A percentile compares a stretch with the other conserved stretches of the same genome.
These are phyloP conservation scores for Pythium biforme DNA, from an alignment of 352 stramenopile species.

Conservation along the genomic window DNA sequence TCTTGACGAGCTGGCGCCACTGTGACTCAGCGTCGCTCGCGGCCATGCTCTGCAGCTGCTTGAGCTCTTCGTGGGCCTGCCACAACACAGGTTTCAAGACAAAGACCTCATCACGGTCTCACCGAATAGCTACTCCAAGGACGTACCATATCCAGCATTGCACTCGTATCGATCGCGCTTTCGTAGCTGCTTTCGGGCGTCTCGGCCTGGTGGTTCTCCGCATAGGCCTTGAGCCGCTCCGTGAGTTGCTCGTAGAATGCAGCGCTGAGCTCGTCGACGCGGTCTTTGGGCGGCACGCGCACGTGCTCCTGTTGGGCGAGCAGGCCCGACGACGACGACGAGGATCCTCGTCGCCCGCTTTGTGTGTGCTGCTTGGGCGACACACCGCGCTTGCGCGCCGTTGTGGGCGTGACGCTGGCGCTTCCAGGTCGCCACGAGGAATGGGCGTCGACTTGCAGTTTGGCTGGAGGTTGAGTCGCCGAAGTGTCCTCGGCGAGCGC, in stretches of 20 bases:
- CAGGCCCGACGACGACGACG: slow-evolving; percentile 26
- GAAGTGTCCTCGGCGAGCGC: slow-evolving; percentile 41
- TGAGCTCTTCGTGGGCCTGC: slow-evolving; percentile 47
- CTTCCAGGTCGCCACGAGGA: slow-evolving; percentile 21
- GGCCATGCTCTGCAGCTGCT: slow-evolving; percentile 29
- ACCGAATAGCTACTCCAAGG: not conserved
- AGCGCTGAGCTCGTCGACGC: slow-evolving; percentile 55
- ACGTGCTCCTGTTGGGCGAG: slow-evolving; percentile 70
- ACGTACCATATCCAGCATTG: slow-evolving; percentile 44
- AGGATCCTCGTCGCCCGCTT: not conserved
- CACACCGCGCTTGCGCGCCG: slow-evolving; percentile 28
- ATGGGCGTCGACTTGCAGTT: slow-evolving; percentile 1
- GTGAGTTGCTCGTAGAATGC: slow-evolving; percentile 66
- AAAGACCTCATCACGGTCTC: not conserved
- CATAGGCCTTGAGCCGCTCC: slow-evolving; percentile 40
- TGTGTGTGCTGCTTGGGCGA: slow-evolving; percentile 5
- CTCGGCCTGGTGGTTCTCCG: not conserved
- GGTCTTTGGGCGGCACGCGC: slow-evolving; percentile 49
- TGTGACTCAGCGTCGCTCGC: slow-evolving; percentile 49
- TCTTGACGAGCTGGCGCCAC: slow-evolving; percentile 80
- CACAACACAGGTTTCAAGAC: not conserved
- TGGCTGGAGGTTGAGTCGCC: slow-evolving; percentile 15
- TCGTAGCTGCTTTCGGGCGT: slow-evolving; percentile 7
- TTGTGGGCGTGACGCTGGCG: slow-evolving; percentile 35
- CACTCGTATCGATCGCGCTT: slow-evolving; percentile 1